Percentiles rank a stretch among this genome's conserved stretches.
These are phyloP conservation scores for Alternaria sp. DNA, from an alignment of 2,329 filamentous ascomycete genomes.

Conservation along the genomic window DNA sequence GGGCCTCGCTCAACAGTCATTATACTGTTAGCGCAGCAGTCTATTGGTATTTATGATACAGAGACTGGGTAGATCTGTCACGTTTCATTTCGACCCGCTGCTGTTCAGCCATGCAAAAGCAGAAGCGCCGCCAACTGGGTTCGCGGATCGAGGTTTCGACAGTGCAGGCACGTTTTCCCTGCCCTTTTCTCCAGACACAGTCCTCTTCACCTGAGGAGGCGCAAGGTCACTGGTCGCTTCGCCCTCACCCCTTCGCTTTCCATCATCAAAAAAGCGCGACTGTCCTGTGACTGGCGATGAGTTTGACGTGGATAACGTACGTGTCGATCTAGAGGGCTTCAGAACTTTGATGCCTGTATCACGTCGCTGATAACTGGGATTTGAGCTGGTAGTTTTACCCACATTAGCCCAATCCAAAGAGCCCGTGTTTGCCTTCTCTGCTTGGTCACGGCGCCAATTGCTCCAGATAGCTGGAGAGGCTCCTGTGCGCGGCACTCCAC, in stretches of 20 bases:
- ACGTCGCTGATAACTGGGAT: constrained; percentile 71
- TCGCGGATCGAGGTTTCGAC: constrained; percentile 68
- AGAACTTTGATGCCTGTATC: constrained; percentile 88
- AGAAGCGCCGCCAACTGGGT: constrained; percentile 90
- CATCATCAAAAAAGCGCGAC: constrained; percentile 61
- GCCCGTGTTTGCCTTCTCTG: constrained; percentile 39
- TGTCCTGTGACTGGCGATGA: constrained; percentile 45
- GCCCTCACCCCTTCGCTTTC: constrained; percentile 47
- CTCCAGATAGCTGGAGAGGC: constrained; percentile 56
- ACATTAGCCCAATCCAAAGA: constrained; percentile 65
- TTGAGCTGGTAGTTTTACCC: constrained; percentile 63
- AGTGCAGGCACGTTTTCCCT: constrained; percentile 48
- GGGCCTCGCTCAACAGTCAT: background rate
- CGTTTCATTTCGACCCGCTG: constrained; percentile 36
- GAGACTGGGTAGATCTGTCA: background rate
- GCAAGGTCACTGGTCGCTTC: constrained; percentile 22
- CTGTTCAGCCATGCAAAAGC: constrained; percentile 91
- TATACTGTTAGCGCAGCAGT: background rate
- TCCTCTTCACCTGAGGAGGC: constrained; percentile 38
- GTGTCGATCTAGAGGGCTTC: constrained; percentile 74
- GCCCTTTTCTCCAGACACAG: constrained; percentile 43
- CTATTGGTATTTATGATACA: background rate
- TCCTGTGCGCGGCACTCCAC: constrained; percentile 36
- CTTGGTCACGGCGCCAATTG: constrained; percentile 58
- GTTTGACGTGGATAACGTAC: constrained; percentile 53